Conservation (phyloP, 2,329 filamentous ascomycete genomes). For the Apiospora rasikravindrae region DNA sequence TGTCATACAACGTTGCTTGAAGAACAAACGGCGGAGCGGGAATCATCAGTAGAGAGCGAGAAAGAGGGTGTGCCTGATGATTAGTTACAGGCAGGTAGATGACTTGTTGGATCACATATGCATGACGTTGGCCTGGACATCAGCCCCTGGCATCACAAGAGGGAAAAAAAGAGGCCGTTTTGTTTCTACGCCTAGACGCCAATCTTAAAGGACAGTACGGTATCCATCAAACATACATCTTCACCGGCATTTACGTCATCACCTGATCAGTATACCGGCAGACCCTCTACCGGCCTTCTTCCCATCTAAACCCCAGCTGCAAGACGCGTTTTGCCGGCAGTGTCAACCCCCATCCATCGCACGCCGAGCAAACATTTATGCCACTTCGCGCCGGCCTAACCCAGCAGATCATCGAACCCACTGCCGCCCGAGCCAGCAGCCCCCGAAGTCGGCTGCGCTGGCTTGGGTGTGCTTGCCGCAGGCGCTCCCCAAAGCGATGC, state of each 20-base stretch:
- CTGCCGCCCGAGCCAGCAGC: constrained; percentile 29
- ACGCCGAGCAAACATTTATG: neutral
- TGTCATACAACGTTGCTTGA: too few species aligned
- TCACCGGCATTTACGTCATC: constrained; percentile 21
- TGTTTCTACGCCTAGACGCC: constrained; percentile 49
- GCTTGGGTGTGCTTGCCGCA: constrained; percentile 41
- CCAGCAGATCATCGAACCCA: constrained; percentile 40
- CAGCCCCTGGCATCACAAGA: neutral
- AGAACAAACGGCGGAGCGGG: neutral
- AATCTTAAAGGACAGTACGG: constrained; percentile 37
- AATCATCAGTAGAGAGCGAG: neutral
- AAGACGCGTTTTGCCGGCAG: neutral
- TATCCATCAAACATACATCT: neutral
- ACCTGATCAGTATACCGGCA: neutral
- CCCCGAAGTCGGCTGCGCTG: constrained; percentile 26
- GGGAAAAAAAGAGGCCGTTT: constrained; percentile 35
- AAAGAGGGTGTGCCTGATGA: too few species aligned
- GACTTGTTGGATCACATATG: too few species aligned
- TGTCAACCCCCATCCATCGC: neutral
- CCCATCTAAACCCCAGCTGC: neutral
- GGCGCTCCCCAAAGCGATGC: constrained; percentile 91
- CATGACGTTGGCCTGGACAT: too few species aligned
- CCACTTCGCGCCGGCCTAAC: constrained; percentile 27
- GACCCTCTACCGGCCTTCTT: neutral
- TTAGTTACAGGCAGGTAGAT: too few species aligned